Percentiles rank a stretch among this genome's conserved stretches.
Evolutionary conservation across 345 rosid species (phyloP).

Genomic region (Eucalyptus curtisii): DNA sequence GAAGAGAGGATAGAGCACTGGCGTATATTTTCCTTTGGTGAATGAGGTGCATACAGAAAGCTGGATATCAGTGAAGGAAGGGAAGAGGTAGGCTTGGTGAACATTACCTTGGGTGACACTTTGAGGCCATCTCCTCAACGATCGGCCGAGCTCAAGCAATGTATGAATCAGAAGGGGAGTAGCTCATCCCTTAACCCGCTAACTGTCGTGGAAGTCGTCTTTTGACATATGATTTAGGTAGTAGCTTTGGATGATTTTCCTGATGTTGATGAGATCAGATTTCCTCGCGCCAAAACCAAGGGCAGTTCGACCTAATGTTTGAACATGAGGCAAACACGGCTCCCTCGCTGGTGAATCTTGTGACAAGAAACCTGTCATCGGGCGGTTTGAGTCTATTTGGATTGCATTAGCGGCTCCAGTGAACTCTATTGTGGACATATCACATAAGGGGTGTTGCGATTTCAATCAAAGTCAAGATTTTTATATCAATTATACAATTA

Average conservation of each 20-base stretch:
- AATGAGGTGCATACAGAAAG: background rate
- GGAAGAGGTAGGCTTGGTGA: background rate
- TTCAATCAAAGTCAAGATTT: background rate
- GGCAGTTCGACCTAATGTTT: background rate
- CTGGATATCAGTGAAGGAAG: background rate
- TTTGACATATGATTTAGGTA: background rate
- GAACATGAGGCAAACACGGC: background rate
- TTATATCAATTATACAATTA: background rate
- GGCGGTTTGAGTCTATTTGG: background rate
- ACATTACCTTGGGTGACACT: background rate
- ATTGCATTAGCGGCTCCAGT: background rate
- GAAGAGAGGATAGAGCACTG: background rate
- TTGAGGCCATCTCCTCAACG: background rate
- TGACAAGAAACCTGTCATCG: background rate
- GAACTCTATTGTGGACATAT: background rate
- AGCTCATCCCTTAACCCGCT: background rate
- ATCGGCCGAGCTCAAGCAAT: background rate
- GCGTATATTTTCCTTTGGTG: background rate
- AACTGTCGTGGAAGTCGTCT: background rate
- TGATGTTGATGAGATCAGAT: background rate
- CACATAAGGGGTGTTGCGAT: background rate
- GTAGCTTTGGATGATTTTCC: background rate
- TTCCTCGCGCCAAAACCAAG: background rate
- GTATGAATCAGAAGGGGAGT: background rate
- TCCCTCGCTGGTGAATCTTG: background rate